A percentile compares a stretch with the other conserved stretches of the same genome.
Conservation (phyloP, 2,329 filamentous ascomycete species). For the Hypoxylon sp. region DNA sequence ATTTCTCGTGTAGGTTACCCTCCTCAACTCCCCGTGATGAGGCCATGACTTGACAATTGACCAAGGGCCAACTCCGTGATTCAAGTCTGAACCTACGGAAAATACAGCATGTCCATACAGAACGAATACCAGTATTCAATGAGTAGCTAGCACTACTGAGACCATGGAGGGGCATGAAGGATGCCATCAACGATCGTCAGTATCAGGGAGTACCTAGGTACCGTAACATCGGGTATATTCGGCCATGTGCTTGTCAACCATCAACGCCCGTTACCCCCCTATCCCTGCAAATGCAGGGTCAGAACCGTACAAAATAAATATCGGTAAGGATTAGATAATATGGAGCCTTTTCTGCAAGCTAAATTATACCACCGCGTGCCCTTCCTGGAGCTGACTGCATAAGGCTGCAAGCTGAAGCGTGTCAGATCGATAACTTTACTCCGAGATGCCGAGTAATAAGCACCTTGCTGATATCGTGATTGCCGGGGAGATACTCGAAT, state of each 20-base stretch:
- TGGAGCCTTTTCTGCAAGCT: neutral
- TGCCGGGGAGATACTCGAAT: neutral
- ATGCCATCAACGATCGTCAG: neutral
- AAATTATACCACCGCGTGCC: neutral
- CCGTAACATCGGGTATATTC: constrained; percentile 1
- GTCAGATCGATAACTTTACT: constrained; percentile 1
- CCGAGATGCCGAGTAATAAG: neutral
- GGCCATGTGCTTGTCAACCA: constrained; percentile 3
- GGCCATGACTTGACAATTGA: constrained; percentile 5
- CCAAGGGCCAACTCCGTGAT: neutral
- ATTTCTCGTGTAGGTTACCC: neutral
- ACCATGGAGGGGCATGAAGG: neutral
- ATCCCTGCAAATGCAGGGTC: neutral
- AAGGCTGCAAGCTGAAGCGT: neutral
- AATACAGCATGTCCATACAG: neutral
- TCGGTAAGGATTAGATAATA: neutral
- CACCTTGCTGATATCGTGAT: constrained; percentile 1
- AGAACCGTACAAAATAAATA: neutral
- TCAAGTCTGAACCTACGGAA: neutral
- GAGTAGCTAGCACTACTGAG: neutral
- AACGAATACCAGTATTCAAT: neutral
- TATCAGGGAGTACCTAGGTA: neutral
- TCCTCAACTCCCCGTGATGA: neutral
- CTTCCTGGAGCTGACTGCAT: constrained; percentile 3
- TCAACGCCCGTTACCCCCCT: neutral